Base-by-base conservation (phyloP, 2,329 filamentous ascomycete species). In the Falciphora oryzae region DNA sequence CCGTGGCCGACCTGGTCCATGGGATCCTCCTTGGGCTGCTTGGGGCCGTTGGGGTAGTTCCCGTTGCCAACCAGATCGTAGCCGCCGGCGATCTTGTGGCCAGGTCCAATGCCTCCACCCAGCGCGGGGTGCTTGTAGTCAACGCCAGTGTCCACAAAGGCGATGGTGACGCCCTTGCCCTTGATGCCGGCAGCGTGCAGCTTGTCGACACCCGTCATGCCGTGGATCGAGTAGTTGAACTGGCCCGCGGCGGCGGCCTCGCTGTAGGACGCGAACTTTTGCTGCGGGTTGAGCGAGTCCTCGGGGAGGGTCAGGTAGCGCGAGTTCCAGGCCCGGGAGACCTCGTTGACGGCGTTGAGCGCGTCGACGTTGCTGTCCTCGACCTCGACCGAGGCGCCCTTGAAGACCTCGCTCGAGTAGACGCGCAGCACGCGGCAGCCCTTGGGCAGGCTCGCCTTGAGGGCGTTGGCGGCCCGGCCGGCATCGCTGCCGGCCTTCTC, bases 51-150 rank as follows among this genome's bases (percentile, higher is more conserved):
- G 4, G 62, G 59, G 60, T 63, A 66, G 25, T 57, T 22, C 2
- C 71, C 70, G 63, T 80, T 76, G 7, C 77, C 78, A 14, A 78
- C 73, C 65, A 81, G 73, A 65, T 80, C 78, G 61, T 75, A 77
- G 1, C 79, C 79, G 60, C 74, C 74, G 18, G 73, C 72, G 16
- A 82, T 75, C 59, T 80, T 75, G 68, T 73, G 79, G 1, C 78
- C 79, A 7, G 71, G 69, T 4, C 80, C 80, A 66, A 81, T 81
- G 31, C 79, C 76, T 16, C 78, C 79, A 25, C 80, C 80, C 10
- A 80, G 74, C 1, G 61, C 66, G 16, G 62, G 61, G 57, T 67
- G 66, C 3, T 44, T 32, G 38, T 66, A 67, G 18, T 64, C 44
- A 11, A 65, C 58, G 13, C 65, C 65, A 5, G 63, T 66, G 60